Conservation (phyloP, 1,284 basidiomycete genomes). For the Trichosporon sp. region DNA sequence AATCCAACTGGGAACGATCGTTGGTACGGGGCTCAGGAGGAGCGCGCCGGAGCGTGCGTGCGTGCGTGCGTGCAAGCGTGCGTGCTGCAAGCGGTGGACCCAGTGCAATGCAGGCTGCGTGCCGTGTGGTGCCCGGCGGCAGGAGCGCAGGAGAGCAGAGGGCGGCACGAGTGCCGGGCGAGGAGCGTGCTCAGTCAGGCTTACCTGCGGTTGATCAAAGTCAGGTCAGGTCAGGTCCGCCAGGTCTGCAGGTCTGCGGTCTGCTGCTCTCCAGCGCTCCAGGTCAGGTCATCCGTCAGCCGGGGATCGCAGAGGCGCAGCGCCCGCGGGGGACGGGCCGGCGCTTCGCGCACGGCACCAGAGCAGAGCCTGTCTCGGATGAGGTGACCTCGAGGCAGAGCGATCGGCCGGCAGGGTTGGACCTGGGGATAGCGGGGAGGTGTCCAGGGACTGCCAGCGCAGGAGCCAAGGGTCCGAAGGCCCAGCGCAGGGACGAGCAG, state of each 20-base stretch:
- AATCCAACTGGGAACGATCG: slow-evolving; percentile 4
- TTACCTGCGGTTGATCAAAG: slow-evolving; percentile 3
- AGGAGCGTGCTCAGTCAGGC: not conserved
- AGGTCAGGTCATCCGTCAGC: not conserved
- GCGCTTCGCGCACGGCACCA: not conserved
- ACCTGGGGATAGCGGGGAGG: slow-evolving; percentile 1
- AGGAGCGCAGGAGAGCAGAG: not conserved
- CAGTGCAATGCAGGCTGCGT: not conserved
- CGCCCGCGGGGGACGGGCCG: not conserved
- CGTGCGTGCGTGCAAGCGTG: not conserved
- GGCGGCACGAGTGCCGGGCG: not conserved
- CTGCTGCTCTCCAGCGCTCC: no score
- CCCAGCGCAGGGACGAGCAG: no score
- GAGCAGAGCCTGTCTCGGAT: slow-evolving; percentile 4
- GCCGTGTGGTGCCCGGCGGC: not conserved
- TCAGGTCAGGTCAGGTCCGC: not conserved
- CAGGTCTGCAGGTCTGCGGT: not conserved
- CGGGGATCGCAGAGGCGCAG: not conserved
- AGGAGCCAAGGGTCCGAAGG: not conserved
- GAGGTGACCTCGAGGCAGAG: slow-evolving; percentile 2
- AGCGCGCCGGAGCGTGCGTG: not conserved
- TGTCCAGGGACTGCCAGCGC: not conserved
- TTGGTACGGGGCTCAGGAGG: slow-evolving; percentile 1
- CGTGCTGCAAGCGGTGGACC: not conserved
- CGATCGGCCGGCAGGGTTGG: slow-evolving; percentile 3